phyloP scores from a whole-genome alignment of 75 land plant species.

The Cupressus sempervirens region DNA sequence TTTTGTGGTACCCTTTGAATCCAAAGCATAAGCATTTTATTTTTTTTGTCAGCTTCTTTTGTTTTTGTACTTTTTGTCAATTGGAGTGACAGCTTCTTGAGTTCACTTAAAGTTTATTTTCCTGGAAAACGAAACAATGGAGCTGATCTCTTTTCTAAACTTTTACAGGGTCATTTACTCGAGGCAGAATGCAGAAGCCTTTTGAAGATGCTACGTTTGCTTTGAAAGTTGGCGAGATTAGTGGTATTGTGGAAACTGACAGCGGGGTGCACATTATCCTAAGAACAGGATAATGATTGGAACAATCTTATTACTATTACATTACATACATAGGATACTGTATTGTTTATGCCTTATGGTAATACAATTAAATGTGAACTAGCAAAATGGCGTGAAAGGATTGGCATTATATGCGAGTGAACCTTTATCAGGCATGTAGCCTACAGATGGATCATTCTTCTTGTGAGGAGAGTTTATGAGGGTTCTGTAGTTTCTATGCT shows the following conservation, averaged over 20 bases:
- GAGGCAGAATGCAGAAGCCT: slow-evolving; percentile 94
- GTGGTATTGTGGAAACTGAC: slow-evolving; percentile 90
- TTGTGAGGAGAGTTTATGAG: slow-evolving; percentile 2
- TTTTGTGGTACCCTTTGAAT: background rate
- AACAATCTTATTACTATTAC: background rate
- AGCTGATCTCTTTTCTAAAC: background rate
- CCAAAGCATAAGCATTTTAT: background rate
- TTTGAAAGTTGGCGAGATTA: slow-evolving; percentile 83
- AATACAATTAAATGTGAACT: background rate
- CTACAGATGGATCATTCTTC: background rate
- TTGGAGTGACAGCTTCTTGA: background rate
- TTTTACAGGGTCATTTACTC: slow-evolving; percentile 70
- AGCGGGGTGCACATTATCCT: slow-evolving; percentile 89
- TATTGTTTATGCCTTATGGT: slow-evolving; percentile 6
- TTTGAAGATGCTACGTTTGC: slow-evolving; percentile 85
- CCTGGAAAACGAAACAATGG: background rate
- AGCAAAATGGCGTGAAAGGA: background rate
- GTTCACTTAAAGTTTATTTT: background rate
- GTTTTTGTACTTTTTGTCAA: background rate
- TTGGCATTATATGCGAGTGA: background rate
- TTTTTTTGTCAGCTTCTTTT: background rate
- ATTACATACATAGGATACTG: background rate
- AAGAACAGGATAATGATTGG: slow-evolving; percentile 62
- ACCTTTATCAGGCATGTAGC: background rate
- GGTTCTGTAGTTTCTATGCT: background rate